Percentiles rank a stretch among this genome's conserved stretches.
These are phyloP conservation scores for Boletus mariae DNA, from an alignment of 1,284 basidiomycete genomes.

Conservation along the genomic window DNA sequence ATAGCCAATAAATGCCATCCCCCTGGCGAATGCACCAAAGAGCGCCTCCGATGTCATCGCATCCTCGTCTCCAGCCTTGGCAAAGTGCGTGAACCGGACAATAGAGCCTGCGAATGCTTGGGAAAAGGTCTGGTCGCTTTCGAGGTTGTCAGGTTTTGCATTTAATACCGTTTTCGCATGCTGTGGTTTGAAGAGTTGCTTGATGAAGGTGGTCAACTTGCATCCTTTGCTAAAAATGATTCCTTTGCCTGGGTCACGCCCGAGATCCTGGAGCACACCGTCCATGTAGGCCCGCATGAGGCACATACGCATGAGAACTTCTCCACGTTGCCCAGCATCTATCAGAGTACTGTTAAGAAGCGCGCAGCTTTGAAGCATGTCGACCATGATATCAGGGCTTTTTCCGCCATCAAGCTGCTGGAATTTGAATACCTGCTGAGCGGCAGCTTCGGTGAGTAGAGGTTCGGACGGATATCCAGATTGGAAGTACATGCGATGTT, in stretches of 20 bases:
- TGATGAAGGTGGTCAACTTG: neutral
- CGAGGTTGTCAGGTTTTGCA: neutral
- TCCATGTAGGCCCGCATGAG: slow-evolving; percentile 1
- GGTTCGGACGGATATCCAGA: neutral
- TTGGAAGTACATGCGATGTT: neutral
- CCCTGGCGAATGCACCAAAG: neutral
- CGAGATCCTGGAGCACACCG: no score
- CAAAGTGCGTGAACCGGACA: slow-evolving; percentile 5
- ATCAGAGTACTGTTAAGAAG: neutral
- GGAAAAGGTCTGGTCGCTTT: neutral
- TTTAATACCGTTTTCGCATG: neutral
- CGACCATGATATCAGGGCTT: neutral
- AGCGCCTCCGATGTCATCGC: neutral
- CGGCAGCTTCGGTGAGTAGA: neutral
- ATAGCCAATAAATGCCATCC: no score
- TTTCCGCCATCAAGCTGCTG: neutral
- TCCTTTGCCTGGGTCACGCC: no score
- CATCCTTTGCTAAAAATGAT: neutral
- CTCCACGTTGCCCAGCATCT: neutral
- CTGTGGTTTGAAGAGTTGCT: neutral
- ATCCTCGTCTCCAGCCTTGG: neutral
- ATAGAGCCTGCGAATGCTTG: neutral
- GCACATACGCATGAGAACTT: neutral
- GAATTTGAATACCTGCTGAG: neutral
- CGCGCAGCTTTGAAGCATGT: neutral